phyloP scores from a whole-genome alignment of 208 protist species.

The Wallacemonas sp. region DNA sequence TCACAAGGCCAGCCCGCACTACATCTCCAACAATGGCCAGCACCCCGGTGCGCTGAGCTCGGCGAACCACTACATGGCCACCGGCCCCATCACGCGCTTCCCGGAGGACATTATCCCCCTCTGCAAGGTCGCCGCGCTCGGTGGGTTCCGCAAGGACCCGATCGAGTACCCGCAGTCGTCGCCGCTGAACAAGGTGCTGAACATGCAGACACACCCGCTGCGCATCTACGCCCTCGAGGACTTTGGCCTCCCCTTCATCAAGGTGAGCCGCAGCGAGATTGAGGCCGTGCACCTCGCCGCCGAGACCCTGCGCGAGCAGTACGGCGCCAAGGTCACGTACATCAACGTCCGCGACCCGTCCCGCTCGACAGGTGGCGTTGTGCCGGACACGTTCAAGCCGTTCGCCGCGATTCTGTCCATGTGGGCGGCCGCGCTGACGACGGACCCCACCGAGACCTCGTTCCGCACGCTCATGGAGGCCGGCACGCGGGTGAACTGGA shows the following conservation, averaged over 20 bases:
- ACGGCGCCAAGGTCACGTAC: conserved; percentile 69
- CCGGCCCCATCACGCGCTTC: conserved; percentile 83
- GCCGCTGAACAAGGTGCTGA: conserved; percentile 53
- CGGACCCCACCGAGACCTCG: conserved; percentile 59
- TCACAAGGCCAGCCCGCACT: conserved; percentile 84
- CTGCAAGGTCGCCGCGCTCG: conserved; percentile 63
- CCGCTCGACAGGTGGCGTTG: conserved; percentile 54
- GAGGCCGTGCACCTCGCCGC: conserved; percentile 62
- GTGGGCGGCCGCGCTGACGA: conserved; percentile 65
- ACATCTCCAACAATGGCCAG: conserved; percentile 84
- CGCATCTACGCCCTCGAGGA: conserved; percentile 85
- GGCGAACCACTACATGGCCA: conserved; percentile 86
- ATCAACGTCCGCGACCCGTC: conserved; percentile 68
- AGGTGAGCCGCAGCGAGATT: conserved; percentile 49
- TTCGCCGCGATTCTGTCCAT: conserved; percentile 69
- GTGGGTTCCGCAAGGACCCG: conserved; percentile 77
- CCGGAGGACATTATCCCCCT: conserved; percentile 84
- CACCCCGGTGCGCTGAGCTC: conserved; percentile 67
- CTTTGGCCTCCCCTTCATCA: conserved; percentile 60
- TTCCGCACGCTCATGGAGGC: conserved; percentile 71
- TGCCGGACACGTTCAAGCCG: conserved; percentile 54
- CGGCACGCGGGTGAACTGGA: conserved; percentile 54
- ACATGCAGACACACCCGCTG: conserved; percentile 34
- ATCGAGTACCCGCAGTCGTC: conserved; percentile 57
- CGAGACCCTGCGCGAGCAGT: conserved; percentile 48